phyloP scores from a whole-genome alignment of 2,329 filamentous ascomycete genomes.

The Ophiostoma sp. region DNA sequence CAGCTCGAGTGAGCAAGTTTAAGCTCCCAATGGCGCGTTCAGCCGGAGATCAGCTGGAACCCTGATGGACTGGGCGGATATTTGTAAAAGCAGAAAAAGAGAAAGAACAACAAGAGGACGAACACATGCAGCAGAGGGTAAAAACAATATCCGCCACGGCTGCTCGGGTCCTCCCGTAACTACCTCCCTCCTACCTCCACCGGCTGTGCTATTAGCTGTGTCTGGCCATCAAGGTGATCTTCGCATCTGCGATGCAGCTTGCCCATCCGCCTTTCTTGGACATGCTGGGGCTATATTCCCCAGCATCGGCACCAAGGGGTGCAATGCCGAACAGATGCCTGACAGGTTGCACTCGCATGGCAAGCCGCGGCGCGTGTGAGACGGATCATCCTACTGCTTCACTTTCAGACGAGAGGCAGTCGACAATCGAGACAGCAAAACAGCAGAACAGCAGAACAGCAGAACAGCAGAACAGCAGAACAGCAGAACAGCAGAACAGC shows the following conservation, averaged over 20 bases:
- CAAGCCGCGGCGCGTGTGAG: neutral
- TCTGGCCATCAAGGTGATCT: slow-evolving; percentile 6
- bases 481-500: neutral
- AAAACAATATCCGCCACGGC: too few species aligned
- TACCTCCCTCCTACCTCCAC: neutral
- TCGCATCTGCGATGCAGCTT: neutral
- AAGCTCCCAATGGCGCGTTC: slow-evolving; percentile 17
- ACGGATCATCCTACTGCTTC: neutral
- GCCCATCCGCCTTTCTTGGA: neutral
- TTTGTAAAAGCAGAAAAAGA: neutral
- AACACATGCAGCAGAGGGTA: neutral
- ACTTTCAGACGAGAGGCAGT: too few species aligned
- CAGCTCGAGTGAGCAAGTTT: slow-evolving; percentile 24
- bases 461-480: neutral
- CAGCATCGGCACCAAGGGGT: neutral
- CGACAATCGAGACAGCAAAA: neutral
- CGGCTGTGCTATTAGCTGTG: neutral
- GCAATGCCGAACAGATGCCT: neutral
- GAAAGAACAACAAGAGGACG: neutral
- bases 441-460: neutral
- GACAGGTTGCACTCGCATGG: neutral
- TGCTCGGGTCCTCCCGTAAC: neutral
- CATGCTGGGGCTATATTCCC: neutral
- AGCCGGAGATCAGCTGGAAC: slow-evolving; percentile 19
- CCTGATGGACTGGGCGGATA: neutral